Base-by-base conservation (phyloP, 257 asterid genomes). In the Schizonepeta tenuifolia region DNA sequence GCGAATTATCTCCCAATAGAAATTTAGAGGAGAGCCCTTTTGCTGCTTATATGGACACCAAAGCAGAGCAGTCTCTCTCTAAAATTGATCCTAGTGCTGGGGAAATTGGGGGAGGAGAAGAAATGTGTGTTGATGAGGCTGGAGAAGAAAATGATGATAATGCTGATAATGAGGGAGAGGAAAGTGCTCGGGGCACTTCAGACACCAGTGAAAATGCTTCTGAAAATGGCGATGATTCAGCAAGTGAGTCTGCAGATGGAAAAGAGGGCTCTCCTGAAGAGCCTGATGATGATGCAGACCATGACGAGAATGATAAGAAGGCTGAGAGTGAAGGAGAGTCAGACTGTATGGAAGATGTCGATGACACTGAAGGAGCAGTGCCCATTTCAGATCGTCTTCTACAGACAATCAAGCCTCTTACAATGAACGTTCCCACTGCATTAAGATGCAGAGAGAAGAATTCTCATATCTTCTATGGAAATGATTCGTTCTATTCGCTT, bases 261-360 rank as follows among this genome's bases (percentile, higher is more conserved):
- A 95, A 88, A 78, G 93, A 86, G 73, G 51, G 83, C 81, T 87
- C 90, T 55, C 89, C 84, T 41, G 90, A 86, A 77, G 92, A 84
- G 51, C 88, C 82, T 33, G 88, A 77, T 74, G 95, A 85, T 74
- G 91, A 86, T 71, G 88, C 82, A 69, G 88, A 72, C 78, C 83
- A 60, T 74, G 84, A 79, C 50, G 69, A 79, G 84, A 89, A 88
- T 77, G 84, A 79, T 63, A 68, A 78, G 84, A 90, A 87, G 84
- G 89, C 76, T 11, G 96, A 85, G 79, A 95, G 91, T 82, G 98
- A 91, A 81, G 93, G 84, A 24, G 97, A 89, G 81, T 95, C 83
- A 15, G 95, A 87, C 50, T 85, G 77, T 28, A 51, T 75, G 62
- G 84, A 66, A 18, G 86, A 90, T 80, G 86, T 65, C 74, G 83